Evolutionary conservation across 768 basidiomycete genomes (phyloP).

Genomic region (Gloeopeniophorella convolvens): DNA sequence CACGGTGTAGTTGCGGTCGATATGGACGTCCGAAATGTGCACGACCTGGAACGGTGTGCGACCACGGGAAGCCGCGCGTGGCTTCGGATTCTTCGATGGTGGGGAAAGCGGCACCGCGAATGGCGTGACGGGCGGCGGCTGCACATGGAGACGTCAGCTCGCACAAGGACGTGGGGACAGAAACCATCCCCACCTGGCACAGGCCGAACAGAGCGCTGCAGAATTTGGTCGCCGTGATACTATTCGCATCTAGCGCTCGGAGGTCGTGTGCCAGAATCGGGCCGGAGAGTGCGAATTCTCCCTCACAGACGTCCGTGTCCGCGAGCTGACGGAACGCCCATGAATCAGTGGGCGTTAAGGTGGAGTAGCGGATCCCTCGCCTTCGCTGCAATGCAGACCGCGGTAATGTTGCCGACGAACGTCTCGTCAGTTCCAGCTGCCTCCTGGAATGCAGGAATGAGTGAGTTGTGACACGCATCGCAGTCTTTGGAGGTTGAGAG

Average conservation of each 20-base stretch:
- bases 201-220: conserved; percentile 3
- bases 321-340: background rate
- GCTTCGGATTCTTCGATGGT: background rate
- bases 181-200: background rate
- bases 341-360: too few relatives aligned
- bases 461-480: background rate
- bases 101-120: background rate
- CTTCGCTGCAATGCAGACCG: background rate
- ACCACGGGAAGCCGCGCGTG: background rate
- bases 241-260: background rate
- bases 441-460: background rate
- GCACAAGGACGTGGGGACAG: background rate
- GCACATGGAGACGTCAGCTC: background rate
- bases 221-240: background rate
- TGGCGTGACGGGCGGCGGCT: background rate
- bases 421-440: background rate
- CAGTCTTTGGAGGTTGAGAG: background rate
- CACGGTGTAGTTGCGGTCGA: background rate
- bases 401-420: background rate
- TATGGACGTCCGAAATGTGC: conserved; percentile 2
- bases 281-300: background rate
- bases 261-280: background rate
- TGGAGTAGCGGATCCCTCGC: background rate
- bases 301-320: conserved; percentile 2
- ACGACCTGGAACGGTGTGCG: conserved; percentile 3